Percentiles rank a stretch among this genome's conserved stretches.
Conservation (phyloP, 1,284 basidiomycete species). For the Violaceomyces palustris region DNA sequence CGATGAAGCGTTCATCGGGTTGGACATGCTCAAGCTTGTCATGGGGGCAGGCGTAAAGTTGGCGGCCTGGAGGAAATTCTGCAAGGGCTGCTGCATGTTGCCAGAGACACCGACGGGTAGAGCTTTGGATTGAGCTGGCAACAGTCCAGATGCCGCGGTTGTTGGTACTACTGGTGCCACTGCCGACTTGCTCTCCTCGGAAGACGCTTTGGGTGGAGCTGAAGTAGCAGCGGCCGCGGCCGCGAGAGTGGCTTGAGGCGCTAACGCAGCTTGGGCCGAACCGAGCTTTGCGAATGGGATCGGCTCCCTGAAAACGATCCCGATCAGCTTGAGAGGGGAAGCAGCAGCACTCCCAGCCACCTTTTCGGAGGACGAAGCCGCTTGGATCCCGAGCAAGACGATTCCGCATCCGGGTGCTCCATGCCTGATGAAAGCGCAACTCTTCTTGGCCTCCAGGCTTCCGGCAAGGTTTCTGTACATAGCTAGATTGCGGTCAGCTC, state of each 20-base stretch:
- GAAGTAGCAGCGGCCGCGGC: neutral
- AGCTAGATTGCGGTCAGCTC: slow-evolving; percentile 29
- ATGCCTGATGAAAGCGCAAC: slow-evolving; percentile 37
- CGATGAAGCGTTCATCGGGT: neutral
- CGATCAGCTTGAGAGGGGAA: slow-evolving; percentile 21
- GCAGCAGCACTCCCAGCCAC: slow-evolving; percentile 1
- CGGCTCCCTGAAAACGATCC: slow-evolving; percentile 30
- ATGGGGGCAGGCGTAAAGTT: slow-evolving; percentile 1
- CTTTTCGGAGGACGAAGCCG: slow-evolving; percentile 21
- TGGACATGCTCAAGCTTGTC: neutral
- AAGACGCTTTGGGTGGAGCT: neutral
- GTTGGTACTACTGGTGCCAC: slow-evolving; percentile 6
- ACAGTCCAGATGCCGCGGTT: slow-evolving; percentile 5
- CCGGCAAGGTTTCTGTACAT: slow-evolving; percentile 35
- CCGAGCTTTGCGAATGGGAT: slow-evolving; percentile 32
- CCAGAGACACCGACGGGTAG: slow-evolving; percentile 1
- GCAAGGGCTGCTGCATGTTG: no score
- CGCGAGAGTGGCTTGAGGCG: slow-evolving; percentile 4
- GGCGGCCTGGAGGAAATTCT: slow-evolving; percentile 9
- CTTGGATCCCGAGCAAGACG: slow-evolving; percentile 29
- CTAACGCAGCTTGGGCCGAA: no score
- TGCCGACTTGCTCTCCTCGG: slow-evolving; percentile 1
- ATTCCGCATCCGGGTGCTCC: slow-evolving; percentile 26
- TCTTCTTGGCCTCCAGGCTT: slow-evolving; percentile 35
- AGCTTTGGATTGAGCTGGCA: no score